These are phyloP conservation scores for Linnemannia exigua DNA, from an alignment of 192 early-diverging fungal species.

Conservation along the genomic window DNA sequence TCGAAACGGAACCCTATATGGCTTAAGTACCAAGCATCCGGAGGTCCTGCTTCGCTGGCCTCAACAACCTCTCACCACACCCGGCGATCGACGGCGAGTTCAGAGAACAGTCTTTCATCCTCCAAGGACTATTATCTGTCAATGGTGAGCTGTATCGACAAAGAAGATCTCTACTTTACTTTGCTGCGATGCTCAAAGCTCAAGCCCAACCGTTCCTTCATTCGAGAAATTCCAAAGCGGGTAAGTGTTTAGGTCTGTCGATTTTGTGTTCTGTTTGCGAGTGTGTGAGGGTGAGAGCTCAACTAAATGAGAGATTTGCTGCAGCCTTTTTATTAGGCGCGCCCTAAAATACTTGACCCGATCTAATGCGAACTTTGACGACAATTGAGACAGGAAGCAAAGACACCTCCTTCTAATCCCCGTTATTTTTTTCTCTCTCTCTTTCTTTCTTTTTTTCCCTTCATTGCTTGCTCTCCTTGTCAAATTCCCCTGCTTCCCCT, in stretches of 20 bases:
- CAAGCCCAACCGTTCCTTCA: conserved; percentile 38
- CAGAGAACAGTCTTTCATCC: conserved; percentile 13
- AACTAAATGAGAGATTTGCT: background rate
- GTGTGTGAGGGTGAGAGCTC: background rate
- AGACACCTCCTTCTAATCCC: background rate
- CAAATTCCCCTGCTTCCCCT: background rate
- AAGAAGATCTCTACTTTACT: conserved; percentile 94
- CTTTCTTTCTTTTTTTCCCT: background rate
- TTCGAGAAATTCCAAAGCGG: conserved; percentile 50
- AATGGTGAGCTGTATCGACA: conserved; percentile 74
- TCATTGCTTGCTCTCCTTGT: background rate
- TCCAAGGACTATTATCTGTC: conserved; percentile 66
- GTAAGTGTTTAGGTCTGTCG: conserved; percentile 17
- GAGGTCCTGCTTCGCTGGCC: conserved; percentile 9
- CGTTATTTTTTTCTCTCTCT: background rate
- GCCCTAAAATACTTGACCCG: background rate
- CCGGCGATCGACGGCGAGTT: conserved; percentile 22
- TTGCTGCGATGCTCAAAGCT: conserved; percentile 77
- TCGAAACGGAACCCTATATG: conserved; percentile 69
- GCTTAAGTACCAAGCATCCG: conserved; percentile 47
- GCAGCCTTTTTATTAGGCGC: conserved; percentile 2
- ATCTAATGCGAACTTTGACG: background rate
- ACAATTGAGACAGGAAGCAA: background rate
- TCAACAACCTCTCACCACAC: conserved; percentile 13
- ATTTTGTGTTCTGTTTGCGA: background rate